These are phyloP conservation scores for Nitzschia sp. DNA, from an alignment of 108 stramenopile species.

Conservation along the genomic window DNA sequence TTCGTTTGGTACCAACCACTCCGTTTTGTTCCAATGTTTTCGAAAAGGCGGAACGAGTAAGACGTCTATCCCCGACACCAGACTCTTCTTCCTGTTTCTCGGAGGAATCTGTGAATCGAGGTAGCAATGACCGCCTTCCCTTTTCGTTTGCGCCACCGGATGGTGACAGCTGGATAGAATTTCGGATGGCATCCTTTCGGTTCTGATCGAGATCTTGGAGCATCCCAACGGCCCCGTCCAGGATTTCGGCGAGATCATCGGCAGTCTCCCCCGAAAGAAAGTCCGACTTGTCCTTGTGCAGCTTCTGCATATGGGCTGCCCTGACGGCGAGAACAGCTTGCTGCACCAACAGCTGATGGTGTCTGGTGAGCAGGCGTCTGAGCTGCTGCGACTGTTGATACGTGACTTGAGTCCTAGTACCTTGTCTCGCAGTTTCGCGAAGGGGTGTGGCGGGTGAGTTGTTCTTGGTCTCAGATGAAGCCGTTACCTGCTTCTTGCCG, in stretches of 20 bases:
- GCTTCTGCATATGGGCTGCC: slow-evolving; percentile 50
- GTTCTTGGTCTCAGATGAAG: not conserved
- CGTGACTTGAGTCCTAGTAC: slow-evolving; percentile 37
- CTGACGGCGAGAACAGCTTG: slow-evolving; percentile 76
- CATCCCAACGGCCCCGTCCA: slow-evolving; percentile 85
- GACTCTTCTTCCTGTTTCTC: slow-evolving; percentile 7
- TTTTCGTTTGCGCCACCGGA: not conserved
- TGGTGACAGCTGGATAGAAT: slow-evolving; percentile 55
- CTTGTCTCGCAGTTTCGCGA: slow-evolving; percentile 27
- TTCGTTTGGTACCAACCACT: slow-evolving; percentile 26
- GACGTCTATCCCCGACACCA: slow-evolving; percentile 27
- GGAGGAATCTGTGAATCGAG: slow-evolving; percentile 20
- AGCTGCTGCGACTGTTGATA: slow-evolving; percentile 58
- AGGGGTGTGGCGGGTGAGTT: slow-evolving; percentile 34
- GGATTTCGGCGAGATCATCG: slow-evolving; percentile 77
- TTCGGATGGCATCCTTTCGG: slow-evolving; percentile 84
- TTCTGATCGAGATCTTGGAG: slow-evolving; percentile 89
- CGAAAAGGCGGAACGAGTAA: slow-evolving; percentile 76
- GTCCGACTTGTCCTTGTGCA: slow-evolving; percentile 26
- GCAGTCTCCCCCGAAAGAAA: slow-evolving; percentile 55
- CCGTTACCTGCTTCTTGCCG: not conserved
- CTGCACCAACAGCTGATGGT: slow-evolving; percentile 81
- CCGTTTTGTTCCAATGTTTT: slow-evolving; percentile 47
- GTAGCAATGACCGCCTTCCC: slow-evolving; percentile 25
- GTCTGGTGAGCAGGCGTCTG: slow-evolving; percentile 48